Evolutionary conservation across 176 grass and related monocot genomes (phyloP).

Genomic region (Carex myosuroides): DNA sequence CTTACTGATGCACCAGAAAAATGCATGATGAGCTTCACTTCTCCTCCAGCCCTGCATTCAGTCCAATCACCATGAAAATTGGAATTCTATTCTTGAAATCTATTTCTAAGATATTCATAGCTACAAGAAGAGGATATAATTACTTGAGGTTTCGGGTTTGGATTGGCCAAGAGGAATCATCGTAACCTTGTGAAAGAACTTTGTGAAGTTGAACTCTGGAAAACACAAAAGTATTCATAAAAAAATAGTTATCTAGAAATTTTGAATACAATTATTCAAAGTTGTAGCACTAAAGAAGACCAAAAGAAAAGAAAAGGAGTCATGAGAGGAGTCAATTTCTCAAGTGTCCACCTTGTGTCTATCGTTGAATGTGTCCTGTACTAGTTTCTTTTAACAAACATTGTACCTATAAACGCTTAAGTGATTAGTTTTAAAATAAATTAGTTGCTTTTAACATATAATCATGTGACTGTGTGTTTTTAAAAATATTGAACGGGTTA

Average conservation of each 20-base stretch:
- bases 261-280: conserved; percentile 14
- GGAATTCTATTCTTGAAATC: conserved; percentile 11
- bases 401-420: too few relatives aligned
- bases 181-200: conserved; percentile 65
- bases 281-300: not conserved
- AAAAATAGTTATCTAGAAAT: not conserved
- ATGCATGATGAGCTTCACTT: conserved; percentile 73
- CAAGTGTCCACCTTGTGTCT: too few relatives aligned
- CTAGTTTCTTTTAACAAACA: too few relatives aligned
- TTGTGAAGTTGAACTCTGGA: conserved; percentile 68
- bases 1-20: conserved; percentile 54
- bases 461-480: too few relatives aligned
- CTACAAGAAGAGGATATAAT: conserved; percentile 12
- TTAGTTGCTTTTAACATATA: too few relatives aligned
- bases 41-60: conserved; percentile 53
- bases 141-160: conserved; percentile 58
- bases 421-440: too few relatives aligned
- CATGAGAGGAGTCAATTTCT: too few relatives aligned
- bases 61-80: not conserved
- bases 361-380: too few relatives aligned
- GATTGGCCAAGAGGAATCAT: conserved; percentile 67
- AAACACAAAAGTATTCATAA: not conserved
- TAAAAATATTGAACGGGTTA: too few relatives aligned
- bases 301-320: not conserved
- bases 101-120: not conserved